Conservation (phyloP, 2,329 filamentous ascomycete genomes). For the Fusarium tanahbumbuense region DNA sequence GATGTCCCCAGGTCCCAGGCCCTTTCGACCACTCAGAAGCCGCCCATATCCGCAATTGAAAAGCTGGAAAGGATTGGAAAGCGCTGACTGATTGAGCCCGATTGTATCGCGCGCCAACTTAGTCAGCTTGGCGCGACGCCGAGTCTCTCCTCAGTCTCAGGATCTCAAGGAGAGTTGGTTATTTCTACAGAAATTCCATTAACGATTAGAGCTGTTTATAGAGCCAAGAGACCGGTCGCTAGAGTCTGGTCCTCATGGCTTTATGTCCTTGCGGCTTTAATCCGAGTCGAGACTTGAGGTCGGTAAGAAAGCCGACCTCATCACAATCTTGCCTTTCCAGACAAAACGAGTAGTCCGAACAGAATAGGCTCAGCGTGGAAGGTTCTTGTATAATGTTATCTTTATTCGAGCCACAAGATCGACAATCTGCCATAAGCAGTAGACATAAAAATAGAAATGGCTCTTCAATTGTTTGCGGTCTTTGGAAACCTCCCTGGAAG, state of each 20-base stretch:
- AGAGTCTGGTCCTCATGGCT: background rate
- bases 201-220: background rate
- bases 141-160: background rate
- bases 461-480: background rate
- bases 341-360: background rate
- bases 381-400: background rate
- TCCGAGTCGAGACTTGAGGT: background rate
- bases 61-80: slow-evolving; percentile 33
- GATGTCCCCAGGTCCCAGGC: slow-evolving; percentile 17
- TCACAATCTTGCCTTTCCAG: background rate
- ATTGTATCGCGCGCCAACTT: slow-evolving; percentile 39
- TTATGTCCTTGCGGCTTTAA: background rate
- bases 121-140: slow-evolving; percentile 34
- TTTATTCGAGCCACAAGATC: background rate
- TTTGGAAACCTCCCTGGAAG: background rate
- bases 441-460: background rate
- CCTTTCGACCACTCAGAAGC: slow-evolving; percentile 33
- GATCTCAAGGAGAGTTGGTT: background rate
- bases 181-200: too few species aligned
- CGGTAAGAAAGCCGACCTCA: slow-evolving; percentile 12
- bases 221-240: background rate
- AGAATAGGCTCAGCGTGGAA: too few species aligned
- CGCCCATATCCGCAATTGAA: slow-evolving; percentile 12
- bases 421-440: background rate
- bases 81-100: slow-evolving; percentile 38